Evolutionary conservation across 306 rosid species (phyloP).

Genomic region (Pyrus bretschneideri): DNA sequence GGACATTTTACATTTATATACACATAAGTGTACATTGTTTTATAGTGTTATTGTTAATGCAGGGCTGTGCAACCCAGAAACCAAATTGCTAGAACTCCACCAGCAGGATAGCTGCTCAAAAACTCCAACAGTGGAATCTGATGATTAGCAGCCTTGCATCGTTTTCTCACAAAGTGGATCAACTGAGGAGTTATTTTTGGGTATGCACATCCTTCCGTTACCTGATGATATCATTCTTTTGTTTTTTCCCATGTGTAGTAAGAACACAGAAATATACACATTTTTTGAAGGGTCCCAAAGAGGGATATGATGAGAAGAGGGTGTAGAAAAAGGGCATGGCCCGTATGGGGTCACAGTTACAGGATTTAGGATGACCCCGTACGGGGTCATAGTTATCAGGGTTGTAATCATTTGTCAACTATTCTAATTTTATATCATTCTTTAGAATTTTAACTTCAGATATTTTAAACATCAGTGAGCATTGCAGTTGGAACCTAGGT

Average conservation of each 20-base stretch:
- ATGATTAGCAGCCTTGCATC: conserved; percentile 21
- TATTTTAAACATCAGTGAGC: neutral
- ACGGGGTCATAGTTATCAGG: neutral
- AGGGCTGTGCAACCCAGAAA: conserved; percentile 93
- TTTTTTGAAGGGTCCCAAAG: neutral
- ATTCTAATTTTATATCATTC: conserved; percentile 8
- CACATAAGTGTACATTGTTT: neutral
- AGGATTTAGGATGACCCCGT: conserved; percentile 5
- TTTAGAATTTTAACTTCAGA: neutral
- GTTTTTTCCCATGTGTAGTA: neutral
- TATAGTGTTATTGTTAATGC: conserved; percentile 14
- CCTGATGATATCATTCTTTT: neutral
- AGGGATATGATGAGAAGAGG: neutral
- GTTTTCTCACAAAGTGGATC: neutral
- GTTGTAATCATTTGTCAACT: conserved; percentile 13
- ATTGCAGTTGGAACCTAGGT: neutral
- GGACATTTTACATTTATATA: neutral
- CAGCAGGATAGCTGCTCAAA: conserved; percentile 58
- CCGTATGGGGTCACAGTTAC: neutral
- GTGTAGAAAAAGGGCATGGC: neutral
- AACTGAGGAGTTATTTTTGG: conserved; percentile 18
- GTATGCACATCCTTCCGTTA: conserved; percentile 11
- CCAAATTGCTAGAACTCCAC: conserved; percentile 80
- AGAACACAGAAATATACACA: neutral
- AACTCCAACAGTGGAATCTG: conserved; percentile 63